Conservation (phyloP, 2,329 filamentous ascomycete species). For the Stachybotrys elegans region DNA sequence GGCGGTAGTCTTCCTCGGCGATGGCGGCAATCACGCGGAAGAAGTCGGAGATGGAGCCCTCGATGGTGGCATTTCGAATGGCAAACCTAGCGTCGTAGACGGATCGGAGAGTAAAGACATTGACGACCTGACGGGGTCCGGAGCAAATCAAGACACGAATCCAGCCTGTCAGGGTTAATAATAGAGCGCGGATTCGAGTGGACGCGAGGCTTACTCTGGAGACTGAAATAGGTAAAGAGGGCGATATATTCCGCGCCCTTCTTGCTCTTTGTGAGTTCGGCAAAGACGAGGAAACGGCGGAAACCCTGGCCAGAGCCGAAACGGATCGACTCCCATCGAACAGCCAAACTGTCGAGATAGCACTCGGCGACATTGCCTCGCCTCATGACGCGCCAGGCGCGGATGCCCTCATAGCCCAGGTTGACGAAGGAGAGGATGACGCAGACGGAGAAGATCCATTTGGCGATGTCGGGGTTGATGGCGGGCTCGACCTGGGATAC, state of each 20-base stretch:
- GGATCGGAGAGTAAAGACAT: conserved; percentile 81
- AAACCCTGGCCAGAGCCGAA: conserved; percentile 71
- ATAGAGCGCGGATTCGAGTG: conserved; percentile 4
- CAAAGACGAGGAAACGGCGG: conserved; percentile 87
- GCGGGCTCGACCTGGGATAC: conserved; percentile 75
- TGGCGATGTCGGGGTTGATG: conserved; percentile 72
- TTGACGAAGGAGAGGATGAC: conserved; percentile 89
- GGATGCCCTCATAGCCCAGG: conserved; percentile 71
- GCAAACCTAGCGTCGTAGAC: conserved; percentile 75
- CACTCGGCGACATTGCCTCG: conserved; percentile 84
- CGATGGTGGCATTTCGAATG: conserved; percentile 43
- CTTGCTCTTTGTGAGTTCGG: conserved; percentile 83
- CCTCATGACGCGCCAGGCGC: conserved; percentile 74
- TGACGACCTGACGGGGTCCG: conserved; percentile 86
- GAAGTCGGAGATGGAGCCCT: conserved; percentile 65
- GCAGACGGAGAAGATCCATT: conserved; percentile 92
- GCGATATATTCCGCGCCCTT: conserved; percentile 89
- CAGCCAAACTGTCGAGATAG: conserved; percentile 84
- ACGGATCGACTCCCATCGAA: conserved; percentile 78
- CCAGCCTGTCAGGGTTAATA: conserved; percentile 54
- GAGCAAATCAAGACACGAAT: conserved; percentile 86
- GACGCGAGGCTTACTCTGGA: conserved; percentile 46
- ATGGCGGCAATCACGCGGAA: conserved; percentile 76
- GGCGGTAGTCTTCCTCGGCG: conserved; percentile 66
- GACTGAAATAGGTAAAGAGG: conserved; percentile 82